These are phyloP conservation scores for Rhododendron ovatum DNA, from an alignment of 148 eudicot species.

Conservation along the genomic window DNA sequence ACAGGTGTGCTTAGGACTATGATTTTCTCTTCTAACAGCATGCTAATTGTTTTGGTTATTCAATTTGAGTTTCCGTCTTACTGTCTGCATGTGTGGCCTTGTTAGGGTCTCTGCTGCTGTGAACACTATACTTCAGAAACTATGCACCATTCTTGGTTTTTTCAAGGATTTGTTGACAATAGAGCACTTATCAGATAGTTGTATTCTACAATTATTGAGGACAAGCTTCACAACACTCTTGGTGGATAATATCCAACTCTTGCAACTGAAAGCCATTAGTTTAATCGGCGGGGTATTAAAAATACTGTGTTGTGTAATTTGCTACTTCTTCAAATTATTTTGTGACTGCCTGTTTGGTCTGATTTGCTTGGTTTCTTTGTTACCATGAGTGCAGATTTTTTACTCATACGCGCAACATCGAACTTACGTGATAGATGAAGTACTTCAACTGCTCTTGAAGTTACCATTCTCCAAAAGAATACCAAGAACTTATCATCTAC, in stretches of 20 bases:
- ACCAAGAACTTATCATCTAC: conserved; percentile 80
- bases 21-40: neutral
- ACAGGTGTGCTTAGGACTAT: conserved; percentile 43
- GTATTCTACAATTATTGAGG: conserved; percentile 82
- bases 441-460: conserved; percentile 75
- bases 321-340: neutral
- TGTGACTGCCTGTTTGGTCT: conserved; percentile 7
- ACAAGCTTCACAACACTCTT: conserved; percentile 77
- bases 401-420: conserved; percentile 79
- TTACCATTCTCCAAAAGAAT: conserved; percentile 72
- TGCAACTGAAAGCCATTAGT: conserved; percentile 89
- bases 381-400: conserved; percentile 58
- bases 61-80: conserved; percentile 1
- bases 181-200: conserved; percentile 92
- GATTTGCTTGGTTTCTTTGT: conserved; percentile 10
- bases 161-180: conserved; percentile 73
- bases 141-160: conserved; percentile 73
- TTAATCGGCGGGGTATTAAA: conserved; percentile 77
- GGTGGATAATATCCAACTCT: conserved; percentile 92
- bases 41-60: neutral
- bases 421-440: conserved; percentile 81
- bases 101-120: conserved; percentile 71
- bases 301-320: neutral
- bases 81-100: conserved; percentile 17
- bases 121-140: conserved; percentile 70